These are phyloP conservation scores for Pyrus communis DNA, from an alignment of 306 rosid species.

Conservation along the genomic window DNA sequence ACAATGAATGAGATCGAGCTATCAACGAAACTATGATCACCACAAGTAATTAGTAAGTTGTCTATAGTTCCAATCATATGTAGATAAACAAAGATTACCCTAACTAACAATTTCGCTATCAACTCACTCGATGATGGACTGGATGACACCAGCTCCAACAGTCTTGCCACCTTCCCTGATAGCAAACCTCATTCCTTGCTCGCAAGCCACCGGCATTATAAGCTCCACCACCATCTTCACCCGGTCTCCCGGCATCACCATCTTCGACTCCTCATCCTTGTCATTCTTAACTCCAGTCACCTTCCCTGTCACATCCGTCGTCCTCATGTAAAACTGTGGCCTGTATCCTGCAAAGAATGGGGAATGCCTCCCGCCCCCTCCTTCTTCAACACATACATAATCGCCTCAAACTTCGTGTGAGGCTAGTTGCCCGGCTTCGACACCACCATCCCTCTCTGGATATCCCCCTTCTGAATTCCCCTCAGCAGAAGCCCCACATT, in stretches of 20 bases:
- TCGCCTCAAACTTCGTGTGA: constrained; percentile 20
- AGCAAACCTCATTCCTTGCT: constrained; percentile 36
- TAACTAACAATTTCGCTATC: not conserved
- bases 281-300: constrained; percentile 18
- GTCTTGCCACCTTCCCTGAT: constrained; percentile 34
- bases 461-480: constrained; percentile 28
- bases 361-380: constrained; percentile 31
- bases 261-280: constrained; percentile 26
- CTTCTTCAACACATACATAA: constrained; percentile 27
- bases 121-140: too few relatives aligned
- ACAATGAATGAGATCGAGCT: not conserved
- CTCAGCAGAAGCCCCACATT: constrained; percentile 29
- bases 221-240: constrained; percentile 31
- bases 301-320: constrained; percentile 28
- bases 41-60: not conserved
- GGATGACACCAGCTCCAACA: constrained; percentile 17
- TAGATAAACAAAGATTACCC: not conserved
- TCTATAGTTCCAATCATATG: not conserved
- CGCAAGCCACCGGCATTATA: constrained; percentile 25
- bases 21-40: not conserved
- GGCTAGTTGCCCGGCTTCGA: constrained; percentile 20
- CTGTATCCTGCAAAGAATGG: constrained; percentile 23
- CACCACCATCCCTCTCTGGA: constrained; percentile 28
- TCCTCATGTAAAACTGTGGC: constrained; percentile 33
- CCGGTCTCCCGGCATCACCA: constrained; percentile 32